Base-by-base conservation (phyloP, 2,329 filamentous ascomycete genomes). In the Dactylellina cionopaga region DNA sequence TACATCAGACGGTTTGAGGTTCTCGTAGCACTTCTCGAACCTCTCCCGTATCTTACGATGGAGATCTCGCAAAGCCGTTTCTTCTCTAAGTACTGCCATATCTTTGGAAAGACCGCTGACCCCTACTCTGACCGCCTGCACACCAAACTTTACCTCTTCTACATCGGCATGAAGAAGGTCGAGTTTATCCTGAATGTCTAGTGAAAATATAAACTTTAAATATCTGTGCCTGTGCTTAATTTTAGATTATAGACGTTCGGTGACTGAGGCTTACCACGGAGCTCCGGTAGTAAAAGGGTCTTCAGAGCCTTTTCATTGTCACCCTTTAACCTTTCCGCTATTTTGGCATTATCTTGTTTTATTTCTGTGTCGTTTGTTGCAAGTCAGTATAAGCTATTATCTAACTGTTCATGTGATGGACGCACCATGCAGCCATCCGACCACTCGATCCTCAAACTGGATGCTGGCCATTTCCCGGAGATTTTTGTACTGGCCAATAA, bases 381-480 rank as follows among this genome's bases (percentile, higher is more conserved):
- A n/a, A n/a, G n/a, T n/a, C n/a, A n/a, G n/a, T n/a, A n/a, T n/a
- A n/a, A n/a, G n/a, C n/a, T n/a, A n/a, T n/a, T n/a, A n/a, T n/a
- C n/a, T n/a, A n/a, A n/a, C n/a, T n/a, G n/a, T n/a, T n/a, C n/a
- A n/a, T n/a, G n/a, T n/a, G n/a, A 24, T 37, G 15, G 19, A 25
- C 56, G n/a, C 15, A 55, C 65, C 65, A 13, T 70, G 46, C 17
- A 70, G 17, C 47, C 47, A 70, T 1, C 47, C 47, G 24, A 70
- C 31, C 5, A 70, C 49, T 24, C 55, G 41, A 4, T 70, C 65
- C 24, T 70, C 65, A 22, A 70, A 70, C 24, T 70, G 47, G 5
- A 56, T 22, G 13, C 31, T 19, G 1, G 55, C 65, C 22, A 55
- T 49, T 6, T n/a, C 25, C 13, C 65, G 55, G 2, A 70, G 47